phyloP scores from a whole-genome alignment of 163 green algal species.

The Chlorella variabilis region DNA sequence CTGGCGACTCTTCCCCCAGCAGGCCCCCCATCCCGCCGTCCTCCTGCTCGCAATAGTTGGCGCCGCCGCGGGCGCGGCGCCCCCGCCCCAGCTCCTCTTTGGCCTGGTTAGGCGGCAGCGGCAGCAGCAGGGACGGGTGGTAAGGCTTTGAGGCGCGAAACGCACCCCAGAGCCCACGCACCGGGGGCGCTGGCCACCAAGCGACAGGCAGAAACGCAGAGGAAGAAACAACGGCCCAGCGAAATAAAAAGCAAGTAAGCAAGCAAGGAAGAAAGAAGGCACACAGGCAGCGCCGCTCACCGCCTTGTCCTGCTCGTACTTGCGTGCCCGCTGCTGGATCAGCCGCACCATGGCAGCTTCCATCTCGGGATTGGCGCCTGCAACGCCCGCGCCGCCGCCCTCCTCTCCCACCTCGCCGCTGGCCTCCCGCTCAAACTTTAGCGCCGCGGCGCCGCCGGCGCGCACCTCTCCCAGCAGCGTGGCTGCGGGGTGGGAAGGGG shows the following conservation, averaged over 20 bases:
- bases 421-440: not conserved
- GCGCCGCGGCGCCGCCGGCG: conserved; percentile 3
- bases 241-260: no score
- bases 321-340: not conserved
- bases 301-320: conserved; percentile 6
- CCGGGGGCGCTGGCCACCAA: no score
- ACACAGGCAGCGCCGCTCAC: no score
- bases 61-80: not conserved
- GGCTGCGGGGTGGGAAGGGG: not conserved
- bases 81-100: conserved; percentile 19
- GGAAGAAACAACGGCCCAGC: no score
- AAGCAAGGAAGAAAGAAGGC: no score
- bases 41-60: conserved; percentile 10
- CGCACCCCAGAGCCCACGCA: no score
- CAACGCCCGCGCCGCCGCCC: not conserved
- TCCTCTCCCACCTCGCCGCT: not conserved
- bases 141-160: not conserved
- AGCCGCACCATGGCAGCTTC: conserved; percentile 17
- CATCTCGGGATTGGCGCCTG: not conserved
- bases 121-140: not conserved
- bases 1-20: no score
- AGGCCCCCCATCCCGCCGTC: no score
- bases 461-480: conserved; percentile 30
- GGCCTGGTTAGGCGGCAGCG: not conserved
- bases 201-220: no score